Base-by-base conservation (phyloP, 106 monocot species). In the Dactylorhiza incarnata region DNA sequence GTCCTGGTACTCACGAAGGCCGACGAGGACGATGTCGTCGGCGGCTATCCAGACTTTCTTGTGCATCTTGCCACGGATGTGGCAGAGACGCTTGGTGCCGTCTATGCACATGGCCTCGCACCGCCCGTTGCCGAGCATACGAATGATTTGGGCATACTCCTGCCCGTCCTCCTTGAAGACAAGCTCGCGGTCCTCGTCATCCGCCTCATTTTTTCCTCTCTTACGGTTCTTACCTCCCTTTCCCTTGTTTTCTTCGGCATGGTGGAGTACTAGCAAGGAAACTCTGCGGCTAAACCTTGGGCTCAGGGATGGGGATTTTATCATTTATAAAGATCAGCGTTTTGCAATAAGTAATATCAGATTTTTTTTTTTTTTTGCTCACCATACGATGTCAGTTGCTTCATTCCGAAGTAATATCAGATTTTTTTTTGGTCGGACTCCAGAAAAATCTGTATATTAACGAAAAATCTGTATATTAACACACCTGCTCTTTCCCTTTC, bases 191-290 rank as follows among this genome's bases (percentile, higher is more conserved):
- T 89, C 86, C 84, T 89, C 89, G 79, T 89, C 86, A 74, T 89
- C 89, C 9, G 86, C 86, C 77, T 89, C 89, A 80, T 89, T 89
- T 86, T 89, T 89, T 2, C 89, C 89, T 43, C 89, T 67, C 89
- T 89, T 89, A 25, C 89, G 81, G 59, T 89, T 89, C 86, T 89
- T 89, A 3, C 89, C 89, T 84, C 89, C 89, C 81, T 89, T 89
- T 26, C 89, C 89, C 83, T 89, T 89, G 68, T 89, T n/a, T n/a
- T 89, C 86, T 89, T 89, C 89, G 89, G 89, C 89, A 89, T 89
- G 55, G 59, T 48, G 16, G 11, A 71, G 48, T 5, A n/a, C n/a
- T n/a, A 68, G 15, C 44, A 44, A 45, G 14, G 45, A 45, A 65
- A 58, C 17, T 15, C 49, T 5, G 51, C 51, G 11, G 51, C 7